Base-by-base conservation (phyloP, 345 rosid species). In the Lumnitzera littorea region DNA sequence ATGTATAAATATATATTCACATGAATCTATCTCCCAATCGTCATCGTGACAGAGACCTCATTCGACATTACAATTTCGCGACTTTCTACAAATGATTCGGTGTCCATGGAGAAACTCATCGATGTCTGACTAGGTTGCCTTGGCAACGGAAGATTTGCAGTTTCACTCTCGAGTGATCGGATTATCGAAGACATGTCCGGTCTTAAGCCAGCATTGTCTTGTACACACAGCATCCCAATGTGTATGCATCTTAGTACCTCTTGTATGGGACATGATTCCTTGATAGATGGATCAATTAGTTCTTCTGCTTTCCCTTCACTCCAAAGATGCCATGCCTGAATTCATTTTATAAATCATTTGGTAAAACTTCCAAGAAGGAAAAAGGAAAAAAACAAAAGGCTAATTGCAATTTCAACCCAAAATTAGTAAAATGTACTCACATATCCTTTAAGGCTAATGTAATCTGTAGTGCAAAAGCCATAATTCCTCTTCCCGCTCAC, bases 321-420 rank as follows among this genome's bases (percentile, higher is more conserved):
- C 88, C 89, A 89, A n/a, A 80, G 68, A 62, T 70, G 66, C 98
- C 96, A 92, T 62, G 82, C 85, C 98, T 92, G 73, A 63, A 66
- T 55, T 64, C 48, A 67, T 59, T 55, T 48, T 24, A 55, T 31
- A 41, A 25, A 2, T 20, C 9, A 41, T 13, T 12, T 48, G 7
- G 43, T 36, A 36, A 36, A 36, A 4, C 10, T 36, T 9, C 43
- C 5, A 36, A 36, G 43, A 1, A 9, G 43, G 43, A 1, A 9
- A 9, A 36, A 36, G 43, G 43, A 9, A 36, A 9, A 36, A 36
- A 36, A 4, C 0, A 7, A 36, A 9, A 36, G 36, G 36, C 36
- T 3, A 36, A 4, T 36, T 36, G 43, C 43, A 36, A 36, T 36
- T 36, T 36, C 7, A 9, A 4, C 43, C 11, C 43, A 36, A 4